Conservation (phyloP, 1,284 basidiomycete species). For the Golubevia sp. region DNA sequence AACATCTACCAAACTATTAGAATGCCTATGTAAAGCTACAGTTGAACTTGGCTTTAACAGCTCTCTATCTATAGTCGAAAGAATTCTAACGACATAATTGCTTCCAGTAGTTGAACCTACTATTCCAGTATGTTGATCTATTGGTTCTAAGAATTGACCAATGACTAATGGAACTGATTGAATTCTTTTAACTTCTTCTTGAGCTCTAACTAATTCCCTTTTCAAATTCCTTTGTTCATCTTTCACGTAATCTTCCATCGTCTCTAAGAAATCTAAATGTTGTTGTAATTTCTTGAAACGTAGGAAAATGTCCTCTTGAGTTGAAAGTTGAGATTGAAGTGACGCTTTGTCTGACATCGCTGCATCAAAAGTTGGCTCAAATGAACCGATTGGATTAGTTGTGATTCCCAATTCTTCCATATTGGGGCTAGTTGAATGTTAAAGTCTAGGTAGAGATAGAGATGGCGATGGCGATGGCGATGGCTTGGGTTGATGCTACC, state of each 20-base stretch:
- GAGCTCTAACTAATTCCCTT: conserved; percentile 94
- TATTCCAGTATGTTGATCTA: conserved; percentile 96
- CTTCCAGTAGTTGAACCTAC: conserved; percentile 97
- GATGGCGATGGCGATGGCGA: no score
- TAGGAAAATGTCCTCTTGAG: conserved; percentile 37
- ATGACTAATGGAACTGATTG: conserved; percentile 99
- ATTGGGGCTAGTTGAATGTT: no score
- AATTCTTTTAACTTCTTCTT: conserved; percentile 99
- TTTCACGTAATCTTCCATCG: conserved; percentile 80
- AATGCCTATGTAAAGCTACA: conserved; percentile 96
- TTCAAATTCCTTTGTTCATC: conserved; percentile 98
- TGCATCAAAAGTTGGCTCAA: no score
- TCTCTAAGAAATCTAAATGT: conserved; percentile 60
- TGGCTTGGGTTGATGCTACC: no score
- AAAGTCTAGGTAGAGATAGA: no score
- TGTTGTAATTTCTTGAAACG: conserved; percentile 60
- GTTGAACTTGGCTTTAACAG: conserved; percentile 95
- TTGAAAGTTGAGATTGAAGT: neutral
- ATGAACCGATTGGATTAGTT: no score
- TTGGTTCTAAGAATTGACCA: conserved; percentile 98
- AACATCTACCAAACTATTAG: conserved; percentile 97
- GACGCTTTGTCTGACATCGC: neutral
- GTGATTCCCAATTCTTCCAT: no score
- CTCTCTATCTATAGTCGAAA: conserved; percentile 96
- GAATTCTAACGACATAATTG: conserved; percentile 96